Evolutionary conservation across 2,329 filamentous ascomycete species (phyloP).

Genomic region (Sarocladium oryzae): DNA sequence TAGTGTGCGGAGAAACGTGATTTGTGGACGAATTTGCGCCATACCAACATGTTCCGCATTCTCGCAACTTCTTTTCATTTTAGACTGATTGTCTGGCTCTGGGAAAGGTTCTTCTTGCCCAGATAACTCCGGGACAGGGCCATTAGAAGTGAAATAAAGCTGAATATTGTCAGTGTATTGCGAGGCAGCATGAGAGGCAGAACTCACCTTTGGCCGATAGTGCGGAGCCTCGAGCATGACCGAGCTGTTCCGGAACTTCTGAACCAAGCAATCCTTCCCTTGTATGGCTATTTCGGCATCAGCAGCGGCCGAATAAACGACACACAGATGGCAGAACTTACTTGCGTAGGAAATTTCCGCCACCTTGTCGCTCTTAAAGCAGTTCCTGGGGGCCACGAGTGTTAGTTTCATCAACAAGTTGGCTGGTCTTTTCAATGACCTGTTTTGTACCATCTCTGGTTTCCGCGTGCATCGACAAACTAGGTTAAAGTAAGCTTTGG

Average conservation of each 20-base stretch:
- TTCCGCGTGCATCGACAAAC: slow-evolving; percentile 66
- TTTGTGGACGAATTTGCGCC: no score
- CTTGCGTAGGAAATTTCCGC: slow-evolving; percentile 95
- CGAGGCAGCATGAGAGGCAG: neutral
- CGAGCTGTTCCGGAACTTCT: slow-evolving; percentile 94
- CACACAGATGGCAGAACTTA: slow-evolving; percentile 35
- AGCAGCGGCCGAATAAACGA: neutral
- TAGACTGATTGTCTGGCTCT: slow-evolving; percentile 73
- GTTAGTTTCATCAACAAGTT: neutral
- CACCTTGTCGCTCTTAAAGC: slow-evolving; percentile 76
- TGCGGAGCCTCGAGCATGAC: slow-evolving; percentile 83
- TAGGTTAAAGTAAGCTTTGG: slow-evolving; percentile 25
- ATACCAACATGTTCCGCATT: slow-evolving; percentile 80
- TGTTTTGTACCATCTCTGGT: slow-evolving; percentile 56
- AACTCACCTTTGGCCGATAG: slow-evolving; percentile 72
- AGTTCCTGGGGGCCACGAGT: slow-evolving; percentile 49
- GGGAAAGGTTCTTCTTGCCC: slow-evolving; percentile 74
- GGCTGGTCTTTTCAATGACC: neutral
- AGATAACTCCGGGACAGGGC: slow-evolving; percentile 42
- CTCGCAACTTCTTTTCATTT: slow-evolving; percentile 80
- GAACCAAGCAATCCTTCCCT: slow-evolving; percentile 81
- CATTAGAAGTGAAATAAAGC: slow-evolving; percentile 48
- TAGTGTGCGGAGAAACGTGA: neutral
- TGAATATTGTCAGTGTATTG: slow-evolving; percentile 18
- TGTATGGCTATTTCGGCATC: slow-evolving; percentile 61